Evolutionary conservation across 352 stramenopile genomes (phyloP), one percentile per base, ranked within the genome.

Genomic region (Pythium coloratum): DNA sequence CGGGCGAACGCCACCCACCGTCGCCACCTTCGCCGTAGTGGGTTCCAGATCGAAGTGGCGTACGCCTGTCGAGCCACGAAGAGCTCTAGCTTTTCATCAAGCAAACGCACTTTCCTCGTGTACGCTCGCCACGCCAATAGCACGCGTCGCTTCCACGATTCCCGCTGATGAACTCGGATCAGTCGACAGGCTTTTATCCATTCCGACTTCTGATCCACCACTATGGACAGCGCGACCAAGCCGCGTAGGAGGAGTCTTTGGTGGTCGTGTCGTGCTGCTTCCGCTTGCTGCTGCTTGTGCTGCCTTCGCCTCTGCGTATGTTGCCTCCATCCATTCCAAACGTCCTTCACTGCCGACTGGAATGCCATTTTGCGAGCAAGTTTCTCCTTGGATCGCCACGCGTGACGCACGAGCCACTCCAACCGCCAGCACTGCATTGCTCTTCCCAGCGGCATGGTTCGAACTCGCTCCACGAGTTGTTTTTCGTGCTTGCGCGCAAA

Each of bases 1-100:
- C 6, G 28, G 14, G 14, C 20, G 46, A 86, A 76, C 14, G 8
- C 6, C 4, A 40, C 6, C 66, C 66, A 72, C 6, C 30, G 33
- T 6, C 46, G 4, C 66, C 59, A 72, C 16, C 16, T 10, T 30
- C 66, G 55, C 12, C 59, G 55, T 2, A 64, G 26, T 7, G 59
- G 59, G 42, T 72, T 72, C 66, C 66, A 72, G 32, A 66, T 18
- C 14, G 65, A 66, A 4, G 14, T 3, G 6, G 2, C 13, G 24
- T 59, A 33, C 9, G 3, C 0, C 0, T 30, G 53, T 3, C 42
- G 51, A 0, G 33, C 10, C 4, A 54, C 1, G 24, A 66, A 66
- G 12, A 38, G 16, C 6, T 34, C 1, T 6, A 66, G 4, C 1
- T 32, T 59, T 20, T 26, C 7, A 12, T 58, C 18, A 14, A 72